Base-by-base conservation (phyloP, 495 filamentous ascomycete species). In the Daldinia decipiens region DNA sequence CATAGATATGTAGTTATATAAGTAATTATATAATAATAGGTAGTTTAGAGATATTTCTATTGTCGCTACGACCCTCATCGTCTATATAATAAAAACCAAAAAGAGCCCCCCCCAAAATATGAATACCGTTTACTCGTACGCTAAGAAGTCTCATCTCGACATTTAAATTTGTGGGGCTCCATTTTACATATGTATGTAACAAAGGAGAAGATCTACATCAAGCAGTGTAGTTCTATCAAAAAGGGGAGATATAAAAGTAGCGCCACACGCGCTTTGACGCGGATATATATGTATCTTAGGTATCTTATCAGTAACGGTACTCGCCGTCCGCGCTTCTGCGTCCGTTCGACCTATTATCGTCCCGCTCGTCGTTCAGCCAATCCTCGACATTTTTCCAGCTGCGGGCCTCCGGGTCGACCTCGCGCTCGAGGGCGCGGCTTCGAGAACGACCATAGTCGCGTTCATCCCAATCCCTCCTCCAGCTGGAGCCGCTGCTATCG, bases 301-400 rank as follows among this genome's bases (percentile, higher is more conserved):
- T n/a, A 40, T 39, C 56, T 59, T 45, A 59, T 67, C 54, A 77
- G 53, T 75, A 68, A 11, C 72, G 72, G 59, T 77, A 75, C 43
- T 74, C 70, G 3, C 24, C 65, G 8, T 73, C 72, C 4, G 53
- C 52, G 51, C 51, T 70, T 19, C 62, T 67, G 7, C 27, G 65
- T 55, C 62, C 60, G 19, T 67, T 55, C 5, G 71, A 67, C 40
- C 65, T 74, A 21, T 8, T 59, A 52, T 72, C 68, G n/a, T 70
- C 64, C 50, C 65, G 62, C 0, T 71, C 73, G 21, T 74, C 68
- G 38, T 70, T 45, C 13, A 77, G n/a, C 75, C 75, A 77, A 55
- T 77, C 75, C 57, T 77, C 75, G 17, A 77, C 75, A 39, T 70
- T 74, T 60, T 39, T 74, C 75, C 75, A 77, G 26, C 75, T 77